Conservation (phyloP, 1,284 basidiomycete species). For the Sanguinoderma infundibulare region DNA sequence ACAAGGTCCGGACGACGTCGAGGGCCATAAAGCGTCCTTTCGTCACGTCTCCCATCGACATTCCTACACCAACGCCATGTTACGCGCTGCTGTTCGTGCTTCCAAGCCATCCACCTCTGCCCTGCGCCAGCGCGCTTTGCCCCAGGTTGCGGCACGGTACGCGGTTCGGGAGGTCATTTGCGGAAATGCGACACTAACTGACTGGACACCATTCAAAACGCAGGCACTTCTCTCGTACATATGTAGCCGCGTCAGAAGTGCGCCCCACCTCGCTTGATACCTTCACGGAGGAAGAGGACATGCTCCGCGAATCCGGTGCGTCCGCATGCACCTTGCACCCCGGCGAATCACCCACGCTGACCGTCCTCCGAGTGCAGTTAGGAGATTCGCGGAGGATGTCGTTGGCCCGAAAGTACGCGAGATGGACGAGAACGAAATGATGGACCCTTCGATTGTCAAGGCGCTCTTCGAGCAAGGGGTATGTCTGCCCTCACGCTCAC, state of each 20-base stretch:
- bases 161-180: not conserved
- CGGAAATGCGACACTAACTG: not conserved
- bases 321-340: slow-evolving; percentile 2
- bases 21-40: not conserved
- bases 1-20: not conserved
- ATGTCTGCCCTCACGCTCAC: slow-evolving; percentile 38
- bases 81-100: slow-evolving; percentile 19
- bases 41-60: not conserved
- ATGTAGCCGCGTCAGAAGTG: slow-evolving; percentile 20
- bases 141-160: slow-evolving; percentile 13
- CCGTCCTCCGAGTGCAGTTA: slow-evolving; percentile 55
- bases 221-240: slow-evolving; percentile 26
- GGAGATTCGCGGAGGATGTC: slow-evolving; percentile 88
- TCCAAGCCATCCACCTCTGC: slow-evolving; percentile 32
- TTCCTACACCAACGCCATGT: slow-evolving; percentile 3
- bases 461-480: slow-evolving; percentile 96
- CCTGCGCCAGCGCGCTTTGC: slow-evolving; percentile 45
- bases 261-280: slow-evolving; percentile 68
- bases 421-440: slow-evolving; percentile 98
- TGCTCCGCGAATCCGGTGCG: slow-evolving; percentile 87
- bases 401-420: slow-evolving; percentile 90
- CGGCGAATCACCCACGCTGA: not conserved
- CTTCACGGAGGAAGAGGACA: slow-evolving; percentile 91
- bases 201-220: not conserved
- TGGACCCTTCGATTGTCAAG: slow-evolving; percentile 91